These are phyloP conservation scores for Verticillium nubilum DNA, from an alignment of 2,329 filamentous ascomycete genomes.

Conservation along the genomic window DNA sequence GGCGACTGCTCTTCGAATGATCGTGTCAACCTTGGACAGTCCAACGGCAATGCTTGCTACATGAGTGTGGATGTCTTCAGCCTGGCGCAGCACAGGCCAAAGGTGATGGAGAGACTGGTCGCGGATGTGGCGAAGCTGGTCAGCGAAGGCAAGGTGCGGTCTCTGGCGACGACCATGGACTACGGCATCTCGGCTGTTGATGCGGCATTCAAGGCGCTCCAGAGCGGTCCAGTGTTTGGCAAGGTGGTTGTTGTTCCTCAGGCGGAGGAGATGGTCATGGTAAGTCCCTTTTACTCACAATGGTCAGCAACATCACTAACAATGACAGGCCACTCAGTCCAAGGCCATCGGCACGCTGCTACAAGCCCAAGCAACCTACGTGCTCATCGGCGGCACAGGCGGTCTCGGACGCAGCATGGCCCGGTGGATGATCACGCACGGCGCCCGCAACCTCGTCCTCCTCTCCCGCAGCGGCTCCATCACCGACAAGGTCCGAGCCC, in stretches of 20 bases:
- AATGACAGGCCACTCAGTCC: conserved; percentile 24
- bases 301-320: conserved; percentile 4
- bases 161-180: conserved; percentile 27
- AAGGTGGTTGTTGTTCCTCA: conserved; percentile 33
- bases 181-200: conserved; percentile 17
- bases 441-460: conserved; percentile 20
- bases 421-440: conserved; percentile 22
- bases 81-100: conserved; percentile 2
- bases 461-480: conserved; percentile 19
- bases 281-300: conserved; percentile 2
- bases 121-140: neutral
- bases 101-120: neutral
- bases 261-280: conserved; percentile 2
- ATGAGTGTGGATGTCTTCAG: neutral
- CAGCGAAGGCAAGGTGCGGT: conserved; percentile 10
- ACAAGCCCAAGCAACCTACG: conserved; percentile 32
- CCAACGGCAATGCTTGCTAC: conserved; percentile 36
- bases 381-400: conserved; percentile 23
- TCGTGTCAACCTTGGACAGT: conserved; percentile 42
- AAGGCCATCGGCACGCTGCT: conserved; percentile 28
- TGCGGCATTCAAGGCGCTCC: conserved; percentile 33
- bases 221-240: conserved; percentile 31
- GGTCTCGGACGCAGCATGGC: conserved; percentile 22
- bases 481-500: conserved; percentile 6
- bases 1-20: conserved; percentile 18